Percentiles rank a stretch among this genome's conserved stretches.
phyloP scores from a whole-genome alignment of 179 eudicot genomes.

The Amaranthus tricolor region DNA sequence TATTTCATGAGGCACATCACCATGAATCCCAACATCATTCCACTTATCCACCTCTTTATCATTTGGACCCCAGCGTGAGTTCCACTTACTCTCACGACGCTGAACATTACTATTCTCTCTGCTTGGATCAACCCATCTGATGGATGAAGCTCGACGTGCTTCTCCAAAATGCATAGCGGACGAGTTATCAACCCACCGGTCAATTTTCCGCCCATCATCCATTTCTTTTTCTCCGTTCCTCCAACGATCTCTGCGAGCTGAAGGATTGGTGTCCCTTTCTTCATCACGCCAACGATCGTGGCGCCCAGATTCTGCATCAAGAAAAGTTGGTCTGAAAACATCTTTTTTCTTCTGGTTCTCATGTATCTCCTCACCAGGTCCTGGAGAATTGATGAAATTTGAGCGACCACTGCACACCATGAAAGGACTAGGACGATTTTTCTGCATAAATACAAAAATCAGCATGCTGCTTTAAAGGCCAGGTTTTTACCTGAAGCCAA shows the following conservation, averaged over 20 bases:
- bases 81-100: conserved; percentile 92
- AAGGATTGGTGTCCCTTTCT: conserved; percentile 82
- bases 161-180: conserved; percentile 58
- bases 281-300: conserved; percentile 98
- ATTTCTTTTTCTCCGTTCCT: conserved; percentile 75
- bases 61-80: conserved; percentile 89
- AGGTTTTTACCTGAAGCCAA: background rate
- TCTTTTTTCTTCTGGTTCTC: conserved; percentile 72
- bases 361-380: conserved; percentile 48
- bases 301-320: conserved; percentile 69
- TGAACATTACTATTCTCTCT: conserved; percentile 65
- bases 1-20: conserved; percentile 56
- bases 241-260: conserved; percentile 77
- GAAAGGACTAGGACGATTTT: conserved; percentile 44
- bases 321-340: conserved; percentile 82
- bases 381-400: conserved; percentile 45
- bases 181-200: conserved; percentile 57
- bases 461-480: background rate
- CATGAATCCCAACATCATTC: conserved; percentile 53
- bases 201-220: conserved; percentile 52
- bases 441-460: conserved; percentile 42
- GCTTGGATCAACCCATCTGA: conserved; percentile 62
- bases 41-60: conserved; percentile 71
- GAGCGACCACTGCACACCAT: conserved; percentile 40
- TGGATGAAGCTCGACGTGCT: conserved; percentile 65